phyloP scores from a whole-genome alignment of 352 stramenopile genomes.

The Globisporangium paroecandrum region DNA sequence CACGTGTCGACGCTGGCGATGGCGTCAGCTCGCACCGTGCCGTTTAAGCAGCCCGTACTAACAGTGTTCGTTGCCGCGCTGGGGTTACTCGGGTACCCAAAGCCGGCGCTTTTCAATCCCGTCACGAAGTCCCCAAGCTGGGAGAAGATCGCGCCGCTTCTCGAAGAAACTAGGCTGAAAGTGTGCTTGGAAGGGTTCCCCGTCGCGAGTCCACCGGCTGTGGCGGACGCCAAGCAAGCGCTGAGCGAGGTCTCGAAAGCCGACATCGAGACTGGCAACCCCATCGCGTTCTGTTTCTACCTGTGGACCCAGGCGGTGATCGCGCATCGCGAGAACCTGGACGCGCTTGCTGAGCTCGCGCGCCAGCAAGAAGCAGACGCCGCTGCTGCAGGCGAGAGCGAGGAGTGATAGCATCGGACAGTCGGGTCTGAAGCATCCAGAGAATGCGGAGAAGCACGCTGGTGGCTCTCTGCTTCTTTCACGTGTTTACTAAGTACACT shows the following conservation, averaged over 20 bases:
- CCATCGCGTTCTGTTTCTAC: conserved; percentile 47
- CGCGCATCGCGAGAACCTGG: conserved; percentile 51
- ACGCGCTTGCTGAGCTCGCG: conserved; percentile 31
- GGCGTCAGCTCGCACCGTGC: conserved; percentile 40
- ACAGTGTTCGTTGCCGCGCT: conserved; percentile 47
- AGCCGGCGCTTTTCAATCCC: conserved; percentile 38
- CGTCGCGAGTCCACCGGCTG: conserved; percentile 11
- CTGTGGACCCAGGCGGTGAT: conserved; percentile 52
- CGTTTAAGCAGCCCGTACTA: conserved; percentile 54
- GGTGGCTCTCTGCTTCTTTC: background rate
- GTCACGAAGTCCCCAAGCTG: conserved; percentile 58
- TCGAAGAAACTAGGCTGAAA: conserved; percentile 37
- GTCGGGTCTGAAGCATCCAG: background rate
- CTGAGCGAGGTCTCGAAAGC: conserved; percentile 42
- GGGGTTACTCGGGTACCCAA: conserved; percentile 42
- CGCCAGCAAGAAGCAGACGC: conserved; percentile 41
- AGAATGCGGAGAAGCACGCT: too few species aligned
- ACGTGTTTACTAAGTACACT: background rate
- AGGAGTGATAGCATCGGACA: background rate
- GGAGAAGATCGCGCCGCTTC: conserved; percentile 53
- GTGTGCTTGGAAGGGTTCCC: conserved; percentile 22
- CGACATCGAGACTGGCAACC: conserved; percentile 47
- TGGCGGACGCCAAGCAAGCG: conserved; percentile 37
- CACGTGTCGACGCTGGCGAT: conserved; percentile 50
- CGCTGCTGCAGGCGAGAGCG: conserved; percentile 5